Base-by-base conservation (phyloP, 306 rosid species). In the Trifolium fragiferum region DNA sequence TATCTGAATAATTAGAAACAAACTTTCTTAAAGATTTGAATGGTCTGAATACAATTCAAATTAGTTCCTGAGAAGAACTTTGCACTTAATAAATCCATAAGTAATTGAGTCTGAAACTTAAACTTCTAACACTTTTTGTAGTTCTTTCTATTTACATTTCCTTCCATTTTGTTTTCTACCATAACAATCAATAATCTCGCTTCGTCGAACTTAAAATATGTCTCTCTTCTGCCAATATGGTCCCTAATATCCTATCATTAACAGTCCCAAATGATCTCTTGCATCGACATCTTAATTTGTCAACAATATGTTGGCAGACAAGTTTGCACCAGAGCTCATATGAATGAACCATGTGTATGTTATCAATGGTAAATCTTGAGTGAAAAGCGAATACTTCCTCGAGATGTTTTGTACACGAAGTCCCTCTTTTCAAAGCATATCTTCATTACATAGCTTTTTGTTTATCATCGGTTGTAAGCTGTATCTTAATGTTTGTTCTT, bases 61-160 rank as follows among this genome's bases (percentile, higher is more conserved):
- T n/a, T n/a, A 25, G 16, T 58, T 25, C 16, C 49, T 25, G 49
- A 62, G 64, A 71, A 62, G 64, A 71, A 61, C 12, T 5, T 46
- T 71, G 44, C 55, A 62, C 72, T 11, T 9, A 4, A 43, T 68
- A 16, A 53, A 59, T 44, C 37, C 21, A 16, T 2, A 70, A 70
- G 54, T 40, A 40, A 40, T 53, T 10, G 67, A 54, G 47, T 60
- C 23, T 27, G 35, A 43, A 10, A 16, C 47, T 66, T 66, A 16
- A 54, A 55, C 37, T 40, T 15, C 62, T 37, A 57, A 46, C 20
- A 67, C 2, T 13, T 76, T 57, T 55, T 59, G 54, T 53, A 23
- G 30, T 18, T 68, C 40, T 20, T 49, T 76, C 53, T 41, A 67
- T 41, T 19, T 35, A 23, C 54, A 46, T 68, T 32, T 57, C 41